A percentile compares a stretch with the other conserved stretches of the same genome.
Conservation (phyloP, 1,284 basidiomycete genomes). For the Ceratobasidium sp. region DNA sequence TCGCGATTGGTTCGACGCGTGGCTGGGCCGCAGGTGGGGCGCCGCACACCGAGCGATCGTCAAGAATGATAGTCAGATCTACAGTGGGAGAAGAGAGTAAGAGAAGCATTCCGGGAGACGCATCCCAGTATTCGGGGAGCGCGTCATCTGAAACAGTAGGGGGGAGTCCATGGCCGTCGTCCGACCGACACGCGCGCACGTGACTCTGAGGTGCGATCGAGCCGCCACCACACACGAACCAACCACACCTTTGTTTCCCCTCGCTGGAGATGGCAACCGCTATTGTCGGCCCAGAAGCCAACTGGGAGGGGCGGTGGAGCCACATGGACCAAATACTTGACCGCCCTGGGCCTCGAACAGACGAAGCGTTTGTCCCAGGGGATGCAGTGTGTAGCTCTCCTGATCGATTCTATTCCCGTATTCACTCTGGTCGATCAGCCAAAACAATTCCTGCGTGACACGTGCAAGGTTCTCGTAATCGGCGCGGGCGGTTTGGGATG, state of each 20-base stretch:
- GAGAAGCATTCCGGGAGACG: neutral
- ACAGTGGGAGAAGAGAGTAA: neutral
- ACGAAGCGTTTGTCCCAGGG: constrained; percentile 72
- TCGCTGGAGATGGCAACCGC: neutral
- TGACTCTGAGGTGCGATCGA: too few relatives aligned
- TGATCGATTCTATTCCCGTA: constrained; percentile 44
- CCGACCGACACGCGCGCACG: neutral
- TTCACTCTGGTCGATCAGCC: constrained; percentile 60
- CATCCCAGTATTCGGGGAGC: neutral
- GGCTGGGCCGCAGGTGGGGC: too few relatives aligned
- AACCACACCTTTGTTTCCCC: constrained; percentile 1
- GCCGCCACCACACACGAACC: neutral
- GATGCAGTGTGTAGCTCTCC: constrained; percentile 61
- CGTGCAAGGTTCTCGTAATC: constrained; percentile 95
- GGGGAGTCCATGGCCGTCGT: too few relatives aligned
- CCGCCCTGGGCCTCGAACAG: constrained; percentile 80
- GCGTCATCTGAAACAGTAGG: neutral
- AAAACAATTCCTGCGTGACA: constrained; percentile 82
- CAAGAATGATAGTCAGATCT: neutral
- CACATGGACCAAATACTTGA: constrained; percentile 85
- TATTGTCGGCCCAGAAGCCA: neutral
- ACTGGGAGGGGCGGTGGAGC: constrained; percentile 77
- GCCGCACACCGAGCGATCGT: too few relatives aligned
- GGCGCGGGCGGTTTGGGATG: constrained; percentile 95
- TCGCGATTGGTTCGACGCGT: neutral